Conservation (phyloP, 2,329 filamentous ascomycete species). For the Sclerotinia glacialis region DNA sequence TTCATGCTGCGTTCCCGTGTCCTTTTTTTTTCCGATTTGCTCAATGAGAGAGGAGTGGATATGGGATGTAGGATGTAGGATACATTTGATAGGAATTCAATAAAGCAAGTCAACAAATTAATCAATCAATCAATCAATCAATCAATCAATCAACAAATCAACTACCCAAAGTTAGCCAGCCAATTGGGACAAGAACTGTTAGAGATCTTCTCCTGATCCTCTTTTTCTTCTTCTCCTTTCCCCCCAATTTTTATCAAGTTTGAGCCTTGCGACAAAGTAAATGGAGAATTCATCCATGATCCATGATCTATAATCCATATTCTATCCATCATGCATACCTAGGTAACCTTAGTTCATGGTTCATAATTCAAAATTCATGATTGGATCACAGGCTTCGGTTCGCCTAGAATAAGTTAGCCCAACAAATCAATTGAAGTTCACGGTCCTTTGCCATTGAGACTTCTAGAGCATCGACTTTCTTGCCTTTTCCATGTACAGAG, state of each 20-base stretch:
- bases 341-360: no score
- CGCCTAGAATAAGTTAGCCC: constrained; percentile 4
- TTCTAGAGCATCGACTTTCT: constrained; percentile 3
- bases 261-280: constrained; percentile 13
- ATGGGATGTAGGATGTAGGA: no score
- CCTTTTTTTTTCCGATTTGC: neutral
- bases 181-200: constrained; percentile 29
- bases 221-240: neutral
- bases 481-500: neutral
- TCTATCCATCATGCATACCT: no score
- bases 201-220: constrained; percentile 19
- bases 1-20: constrained; percentile 18
- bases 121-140: no score
- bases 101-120: neutral
- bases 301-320: no score
- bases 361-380: no score
- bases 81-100: neutral
- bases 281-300: no score
- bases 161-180: constrained; percentile 34
- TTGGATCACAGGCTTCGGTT: neutral
- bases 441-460: constrained; percentile 5
- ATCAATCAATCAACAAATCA: neutral
- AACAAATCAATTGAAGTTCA: neutral
- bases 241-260: neutral
- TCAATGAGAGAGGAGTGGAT: no score